Conservation (phyloP, 768 basidiomycete genomes). For the Panaeolus papilionaceus region DNA sequence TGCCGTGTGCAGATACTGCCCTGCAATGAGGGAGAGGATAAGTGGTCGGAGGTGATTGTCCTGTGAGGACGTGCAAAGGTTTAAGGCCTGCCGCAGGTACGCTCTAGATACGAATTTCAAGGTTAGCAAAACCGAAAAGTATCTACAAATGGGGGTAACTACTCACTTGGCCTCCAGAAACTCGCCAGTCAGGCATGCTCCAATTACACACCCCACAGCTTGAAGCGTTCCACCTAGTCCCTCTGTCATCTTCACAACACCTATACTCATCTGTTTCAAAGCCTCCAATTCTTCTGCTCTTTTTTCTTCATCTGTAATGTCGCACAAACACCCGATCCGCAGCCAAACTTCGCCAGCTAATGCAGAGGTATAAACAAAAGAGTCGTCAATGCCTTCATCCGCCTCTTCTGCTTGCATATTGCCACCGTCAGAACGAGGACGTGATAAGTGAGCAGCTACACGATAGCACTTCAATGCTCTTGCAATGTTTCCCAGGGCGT, state of each 20-base stretch:
- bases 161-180: slow-evolving; percentile 68
- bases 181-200: slow-evolving; percentile 59
- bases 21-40: slow-evolving; percentile 68
- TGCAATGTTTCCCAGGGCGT: slow-evolving; percentile 59
- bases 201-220: slow-evolving; percentile 60
- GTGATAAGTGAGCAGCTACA: slow-evolving; percentile 58
- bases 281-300: slow-evolving; percentile 34
- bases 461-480: slow-evolving; percentile 68
- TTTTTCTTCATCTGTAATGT: slow-evolving; percentile 23
- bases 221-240: slow-evolving; percentile 60
- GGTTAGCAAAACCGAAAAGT: slow-evolving; percentile 15
- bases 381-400: slow-evolving; percentile 37
- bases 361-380: slow-evolving; percentile 40
- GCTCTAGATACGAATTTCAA: slow-evolving; percentile 41
- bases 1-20: slow-evolving; percentile 76
- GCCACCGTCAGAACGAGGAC: slow-evolving; percentile 16
- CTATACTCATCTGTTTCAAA: slow-evolving; percentile 38
- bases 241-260: slow-evolving; percentile 50
- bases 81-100: slow-evolving; percentile 64
- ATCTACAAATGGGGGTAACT: slow-evolving; percentile 9
- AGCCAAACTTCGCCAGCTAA: slow-evolving; percentile 43
- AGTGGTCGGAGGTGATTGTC: slow-evolving; percentile 80
- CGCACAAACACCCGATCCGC: slow-evolving; percentile 33
- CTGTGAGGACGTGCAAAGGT: slow-evolving; percentile 58
- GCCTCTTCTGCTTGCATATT: slow-evolving; percentile 15